Evolutionary conservation across 306 rosid species (phyloP).

Genomic region (Aeschynomene evenia): DNA sequence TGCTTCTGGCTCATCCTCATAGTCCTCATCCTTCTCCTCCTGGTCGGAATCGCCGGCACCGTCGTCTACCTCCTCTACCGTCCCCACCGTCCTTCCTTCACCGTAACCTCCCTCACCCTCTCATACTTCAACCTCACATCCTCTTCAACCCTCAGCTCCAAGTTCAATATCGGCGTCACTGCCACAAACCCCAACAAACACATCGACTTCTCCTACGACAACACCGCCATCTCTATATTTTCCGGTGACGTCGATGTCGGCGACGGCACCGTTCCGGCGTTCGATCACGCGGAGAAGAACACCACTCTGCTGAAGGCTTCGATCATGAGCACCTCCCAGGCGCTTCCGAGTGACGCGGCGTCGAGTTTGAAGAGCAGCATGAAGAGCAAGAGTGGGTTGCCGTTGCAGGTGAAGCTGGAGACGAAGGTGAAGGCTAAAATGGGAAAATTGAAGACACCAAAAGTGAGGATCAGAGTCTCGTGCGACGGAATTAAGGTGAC

Average conservation of each 20-base stretch:
- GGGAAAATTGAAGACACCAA: constrained; percentile 64
- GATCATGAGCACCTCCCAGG: constrained; percentile 32
- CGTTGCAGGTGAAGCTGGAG: constrained; percentile 56
- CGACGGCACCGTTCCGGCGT: constrained; percentile 38
- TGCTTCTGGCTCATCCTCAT: constrained; percentile 62
- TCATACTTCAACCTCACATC: constrained; percentile 40
- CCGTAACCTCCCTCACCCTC: constrained; percentile 39
- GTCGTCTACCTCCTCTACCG: constrained; percentile 68
- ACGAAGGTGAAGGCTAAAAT: constrained; percentile 70
- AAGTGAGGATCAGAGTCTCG: constrained; percentile 58
- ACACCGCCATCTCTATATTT: constrained; percentile 25
- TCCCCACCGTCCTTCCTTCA: constrained; percentile 45
- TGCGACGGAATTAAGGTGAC: constrained; percentile 68
- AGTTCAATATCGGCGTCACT: constrained; percentile 35
- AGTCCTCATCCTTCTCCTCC: constrained; percentile 54
- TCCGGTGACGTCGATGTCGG: constrained; percentile 31
- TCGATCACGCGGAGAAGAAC: constrained; percentile 63
- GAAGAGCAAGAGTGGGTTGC: constrained; percentile 68
- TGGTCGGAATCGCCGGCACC: constrained; percentile 51
- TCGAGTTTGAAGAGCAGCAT: constrained; percentile 39
- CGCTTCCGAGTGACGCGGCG: constrained; percentile 36
- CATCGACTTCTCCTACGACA: constrained; percentile 25
- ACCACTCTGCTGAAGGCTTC: constrained; percentile 58
- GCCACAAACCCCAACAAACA: constrained; percentile 44
- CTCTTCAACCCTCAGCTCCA: constrained; percentile 37